Base-by-base conservation (phyloP, 371 early-diverging fungal species). In the Lichtheimia corymbifera region DNA sequence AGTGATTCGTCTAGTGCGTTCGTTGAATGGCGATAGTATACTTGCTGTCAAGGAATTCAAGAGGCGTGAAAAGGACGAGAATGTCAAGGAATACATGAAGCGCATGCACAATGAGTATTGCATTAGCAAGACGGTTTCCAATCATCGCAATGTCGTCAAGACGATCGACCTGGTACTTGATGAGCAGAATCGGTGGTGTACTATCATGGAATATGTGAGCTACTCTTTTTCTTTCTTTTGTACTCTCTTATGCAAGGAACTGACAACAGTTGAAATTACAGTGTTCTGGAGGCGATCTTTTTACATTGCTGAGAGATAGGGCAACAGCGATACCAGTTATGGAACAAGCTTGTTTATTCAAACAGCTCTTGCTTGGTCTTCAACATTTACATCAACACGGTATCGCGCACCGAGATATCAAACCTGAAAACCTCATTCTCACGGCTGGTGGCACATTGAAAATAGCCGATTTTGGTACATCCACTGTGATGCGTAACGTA, bases 401-500 rank as follows among this genome's bases (percentile, higher is more conserved):
- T 41, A 96, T 92, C 55, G 87, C 85, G 43, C 89, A 88, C 57
- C 85, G 99, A 5, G 92, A 94, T 60, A 87, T 93, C 65, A 93
- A 93, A 67, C 91, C 93, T 15, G 93, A 99, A 76, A 99, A 99
- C 76, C 77, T 99, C 35, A 77, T 99, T 2, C 68, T 99, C 57
- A 93, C 95, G 50, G 74, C 71, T 3, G 78, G 79, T 17, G 88
- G 91, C 50, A 88, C 87, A 7, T 67, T 99, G 51, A 99, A 99
- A 77, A 97, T 98, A 68, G 93, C 97, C 22, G 98, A 99, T 77
- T 99, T 97, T 87, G 97, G 98, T 49, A 94, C 96, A 9, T 91
- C 97, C 1, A 91, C 93, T 43, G 95, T 97, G 2, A 95, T 96
- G 73, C 81, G 91, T 59, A 85, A 84, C 41, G 83, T 85, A 41